Conservation (phyloP, 257 asterid species). For the Anisodus tanguticus region DNA sequence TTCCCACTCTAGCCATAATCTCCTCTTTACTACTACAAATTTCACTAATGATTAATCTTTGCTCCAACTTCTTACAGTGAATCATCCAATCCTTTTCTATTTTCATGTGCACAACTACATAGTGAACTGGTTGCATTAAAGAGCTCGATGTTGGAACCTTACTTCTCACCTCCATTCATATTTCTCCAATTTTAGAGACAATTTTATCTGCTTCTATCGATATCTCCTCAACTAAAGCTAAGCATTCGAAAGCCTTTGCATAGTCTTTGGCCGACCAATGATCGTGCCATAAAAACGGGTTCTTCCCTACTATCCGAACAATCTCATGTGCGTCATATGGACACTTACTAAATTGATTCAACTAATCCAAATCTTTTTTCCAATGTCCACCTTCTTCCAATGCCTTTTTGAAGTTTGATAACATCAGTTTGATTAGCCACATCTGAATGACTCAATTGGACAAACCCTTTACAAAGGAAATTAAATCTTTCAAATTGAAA, state of each 20-base stretch:
- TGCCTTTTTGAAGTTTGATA: constrained; percentile 74
- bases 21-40: constrained; percentile 80
- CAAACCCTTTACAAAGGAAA: constrained; percentile 72
- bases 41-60: constrained; percentile 58
- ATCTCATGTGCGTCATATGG: constrained; percentile 50
- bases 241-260: constrained; percentile 75
- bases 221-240: constrained; percentile 73
- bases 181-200: constrained; percentile 62
- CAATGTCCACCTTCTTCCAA: constrained; percentile 84
- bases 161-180: constrained; percentile 44
- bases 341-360: constrained; percentile 44
- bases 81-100: constrained; percentile 96
- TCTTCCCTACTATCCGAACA: constrained; percentile 69
- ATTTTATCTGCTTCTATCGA: constrained; percentile 79
- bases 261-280: constrained; percentile 92
- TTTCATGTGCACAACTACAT: constrained; percentile 91
- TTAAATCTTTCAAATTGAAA: constrained; percentile 73
- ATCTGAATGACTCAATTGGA: constrained; percentile 61
- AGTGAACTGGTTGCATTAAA: constrained; percentile 44
- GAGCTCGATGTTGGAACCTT: constrained; percentile 1
- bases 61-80: constrained; percentile 88
- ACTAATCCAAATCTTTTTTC: constrained; percentile 66
- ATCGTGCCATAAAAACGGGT: constrained; percentile 92
- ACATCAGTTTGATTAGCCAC: constrained; percentile 51
- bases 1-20: constrained; percentile 71